Evolutionary conservation across 306 rosid species (phyloP).

Genomic region (Vigna hirtella): DNA sequence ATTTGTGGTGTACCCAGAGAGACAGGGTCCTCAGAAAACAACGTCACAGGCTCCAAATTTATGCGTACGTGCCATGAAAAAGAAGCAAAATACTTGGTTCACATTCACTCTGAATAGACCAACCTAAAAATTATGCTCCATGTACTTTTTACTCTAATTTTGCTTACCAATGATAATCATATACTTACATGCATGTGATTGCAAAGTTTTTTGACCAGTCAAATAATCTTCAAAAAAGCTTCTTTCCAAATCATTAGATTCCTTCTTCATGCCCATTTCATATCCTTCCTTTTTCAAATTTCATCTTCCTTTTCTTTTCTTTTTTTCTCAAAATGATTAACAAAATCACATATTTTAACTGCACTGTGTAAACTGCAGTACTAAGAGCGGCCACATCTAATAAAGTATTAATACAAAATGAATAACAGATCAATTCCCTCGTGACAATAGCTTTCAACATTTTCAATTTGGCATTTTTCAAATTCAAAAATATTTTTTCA

Average conservation of each 20-base stretch:
- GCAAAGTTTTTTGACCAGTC: constrained; percentile 55
- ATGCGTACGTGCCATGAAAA: constrained; percentile 20
- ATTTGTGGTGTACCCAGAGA: constrained; percentile 35
- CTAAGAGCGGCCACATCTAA: constrained; percentile 41
- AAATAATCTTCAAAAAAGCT: constrained; percentile 48
- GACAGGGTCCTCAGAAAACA: constrained; percentile 43
- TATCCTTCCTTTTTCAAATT: constrained; percentile 14
- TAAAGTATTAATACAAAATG: constrained; percentile 11
- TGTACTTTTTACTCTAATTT: constrained; percentile 41
- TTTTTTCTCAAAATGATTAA: not conserved
- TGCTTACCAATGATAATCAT: constrained; percentile 44
- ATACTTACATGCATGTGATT: constrained; percentile 44
- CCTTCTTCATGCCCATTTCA: constrained; percentile 45
- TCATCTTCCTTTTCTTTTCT: not conserved
- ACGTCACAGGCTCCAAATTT: constrained; percentile 24
- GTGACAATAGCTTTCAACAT: constrained; percentile 48
- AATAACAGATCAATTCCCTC: constrained; percentile 45
- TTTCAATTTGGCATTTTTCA: constrained; percentile 33
- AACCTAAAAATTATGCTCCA: not conserved
- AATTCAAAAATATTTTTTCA: constrained; percentile 18
- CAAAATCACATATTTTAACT: constrained; percentile 22
- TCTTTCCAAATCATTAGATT: constrained; percentile 56
- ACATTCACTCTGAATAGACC: constrained; percentile 35
- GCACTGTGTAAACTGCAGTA: constrained; percentile 37
- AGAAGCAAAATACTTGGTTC: constrained; percentile 29